phyloP scores from a whole-genome alignment of 352 stramenopile species.

The Globisporangium cylindrosporum region DNA sequence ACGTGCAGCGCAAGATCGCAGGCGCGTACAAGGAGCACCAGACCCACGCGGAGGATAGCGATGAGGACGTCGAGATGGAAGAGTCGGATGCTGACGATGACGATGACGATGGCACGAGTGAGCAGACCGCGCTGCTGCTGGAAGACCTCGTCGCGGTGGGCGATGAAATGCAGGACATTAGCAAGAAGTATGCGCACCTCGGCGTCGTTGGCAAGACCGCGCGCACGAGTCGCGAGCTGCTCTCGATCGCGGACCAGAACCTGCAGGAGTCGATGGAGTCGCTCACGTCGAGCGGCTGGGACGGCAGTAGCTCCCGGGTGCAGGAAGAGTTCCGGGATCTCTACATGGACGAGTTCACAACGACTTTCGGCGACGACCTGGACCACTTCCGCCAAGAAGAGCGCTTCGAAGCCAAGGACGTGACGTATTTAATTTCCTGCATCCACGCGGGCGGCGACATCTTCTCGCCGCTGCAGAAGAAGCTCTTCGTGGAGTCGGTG shows the following conservation, averaged over 20 bases:
- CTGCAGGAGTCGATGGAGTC: conserved; percentile 28
- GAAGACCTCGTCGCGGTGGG: conserved; percentile 56
- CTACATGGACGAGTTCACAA: conserved; percentile 86
- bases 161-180: conserved; percentile 43
- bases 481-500: conserved; percentile 74
- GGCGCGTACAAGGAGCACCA: conserved; percentile 25
- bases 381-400: conserved; percentile 85
- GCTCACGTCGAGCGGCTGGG: conserved; percentile 15
- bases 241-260: conserved; percentile 47
- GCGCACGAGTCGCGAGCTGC: conserved; percentile 48
- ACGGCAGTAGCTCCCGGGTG: conserved; percentile 16
- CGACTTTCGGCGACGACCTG: conserved; percentile 80
- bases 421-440: conserved; percentile 88
- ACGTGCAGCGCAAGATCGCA: conserved; percentile 41
- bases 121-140: conserved; percentile 48
- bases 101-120: conserved; percentile 27
- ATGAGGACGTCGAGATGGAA: conserved; percentile 33
- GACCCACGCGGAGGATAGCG: conserved; percentile 12
- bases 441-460: conserved; percentile 79
- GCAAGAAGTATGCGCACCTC: conserved; percentile 45
- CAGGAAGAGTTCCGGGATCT: conserved; percentile 66
- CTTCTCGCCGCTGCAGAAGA: conserved; percentile 80
- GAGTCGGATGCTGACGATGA: conserved; percentile 26
- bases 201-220: conserved; percentile 50
- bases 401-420: conserved; percentile 83